Evolutionary conservation across 1,284 basidiomycete genomes (phyloP).

Genomic region (Pseudozyma pruni): DNA sequence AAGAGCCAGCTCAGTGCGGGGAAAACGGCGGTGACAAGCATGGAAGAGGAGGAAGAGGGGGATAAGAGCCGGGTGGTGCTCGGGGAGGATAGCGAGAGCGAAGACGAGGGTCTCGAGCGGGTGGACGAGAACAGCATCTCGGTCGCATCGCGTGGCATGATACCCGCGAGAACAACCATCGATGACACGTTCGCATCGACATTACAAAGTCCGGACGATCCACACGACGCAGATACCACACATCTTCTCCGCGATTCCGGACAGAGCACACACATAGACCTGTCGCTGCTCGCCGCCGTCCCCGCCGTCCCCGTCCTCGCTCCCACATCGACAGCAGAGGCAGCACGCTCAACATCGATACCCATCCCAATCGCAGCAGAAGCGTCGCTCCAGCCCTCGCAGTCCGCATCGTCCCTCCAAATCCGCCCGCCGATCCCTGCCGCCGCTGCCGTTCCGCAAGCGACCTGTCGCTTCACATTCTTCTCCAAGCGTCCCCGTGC

Average conservation of each 20-base stretch:
- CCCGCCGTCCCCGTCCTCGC: background rate
- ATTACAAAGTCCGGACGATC: too few species aligned
- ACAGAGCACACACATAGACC: background rate
- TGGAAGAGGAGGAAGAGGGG: background rate
- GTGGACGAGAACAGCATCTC: background rate
- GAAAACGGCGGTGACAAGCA: background rate
- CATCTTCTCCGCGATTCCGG: background rate
- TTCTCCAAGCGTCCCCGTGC: conserved; percentile 13
- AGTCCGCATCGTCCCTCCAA: conserved; percentile 18
- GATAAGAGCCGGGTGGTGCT: conserved; percentile 22
- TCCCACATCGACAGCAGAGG: background rate
- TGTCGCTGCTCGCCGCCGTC: background rate
- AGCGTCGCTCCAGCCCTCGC: background rate
- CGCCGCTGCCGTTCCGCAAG: background rate
- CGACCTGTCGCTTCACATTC: conserved; percentile 30
- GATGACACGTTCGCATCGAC: too few species aligned
- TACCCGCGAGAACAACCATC: background rate
- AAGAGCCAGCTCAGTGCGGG: too few species aligned
- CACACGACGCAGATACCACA: too few species aligned
- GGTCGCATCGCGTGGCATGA: background rate
- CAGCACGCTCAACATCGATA: background rate
- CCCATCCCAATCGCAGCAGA: background rate
- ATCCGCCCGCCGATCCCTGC: conserved; percentile 13
- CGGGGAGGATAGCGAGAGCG: background rate
- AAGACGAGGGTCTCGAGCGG: background rate